Conservation (phyloP, 805 yeast species). For the Blastobotrys mokoenaii region DNA sequence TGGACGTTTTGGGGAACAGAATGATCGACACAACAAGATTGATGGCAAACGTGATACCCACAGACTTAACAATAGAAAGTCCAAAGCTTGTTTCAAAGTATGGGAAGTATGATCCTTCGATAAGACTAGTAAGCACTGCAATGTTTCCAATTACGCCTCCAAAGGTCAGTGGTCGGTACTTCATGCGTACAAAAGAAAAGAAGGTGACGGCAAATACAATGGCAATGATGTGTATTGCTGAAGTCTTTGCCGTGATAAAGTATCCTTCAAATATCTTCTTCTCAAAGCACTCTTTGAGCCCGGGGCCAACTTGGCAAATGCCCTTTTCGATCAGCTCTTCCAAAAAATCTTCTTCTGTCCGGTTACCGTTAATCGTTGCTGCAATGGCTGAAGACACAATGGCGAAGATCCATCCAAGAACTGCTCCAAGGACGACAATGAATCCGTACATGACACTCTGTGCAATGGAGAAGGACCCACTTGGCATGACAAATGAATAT, state of each 20-base stretch:
- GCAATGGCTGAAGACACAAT: slow-evolving; percentile 21
- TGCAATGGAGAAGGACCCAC: slow-evolving; percentile 18
- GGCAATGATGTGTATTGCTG: background rate
- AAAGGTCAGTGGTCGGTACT: background rate
- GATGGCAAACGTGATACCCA: slow-evolving; percentile 21
- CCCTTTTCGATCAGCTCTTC: slow-evolving; percentile 15
- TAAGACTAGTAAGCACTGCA: background rate
- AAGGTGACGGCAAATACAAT: background rate
- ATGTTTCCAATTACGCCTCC: background rate
- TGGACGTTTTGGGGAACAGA: slow-evolving; percentile 24
- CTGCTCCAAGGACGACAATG: slow-evolving; percentile 11
- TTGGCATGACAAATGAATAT: slow-evolving; percentile 18
- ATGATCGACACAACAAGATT: slow-evolving; percentile 17
- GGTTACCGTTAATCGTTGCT: slow-evolving; percentile 18
- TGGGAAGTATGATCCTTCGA: slow-evolving; percentile 1
- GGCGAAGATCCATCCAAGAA: slow-evolving; percentile 11
- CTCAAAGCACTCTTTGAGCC: slow-evolving; percentile 17
- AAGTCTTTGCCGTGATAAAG: background rate
- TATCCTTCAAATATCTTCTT: background rate
- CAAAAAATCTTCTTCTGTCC: slow-evolving; percentile 7
- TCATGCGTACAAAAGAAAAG: background rate
- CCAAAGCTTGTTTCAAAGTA: background rate
- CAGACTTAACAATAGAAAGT: slow-evolving; percentile 16
- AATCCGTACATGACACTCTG: slow-evolving; percentile 10
- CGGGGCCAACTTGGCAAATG: slow-evolving; percentile 15